Base-by-base conservation (phyloP, 495 filamentous ascomycete species). In the Chaetomidium leptoderma region DNA sequence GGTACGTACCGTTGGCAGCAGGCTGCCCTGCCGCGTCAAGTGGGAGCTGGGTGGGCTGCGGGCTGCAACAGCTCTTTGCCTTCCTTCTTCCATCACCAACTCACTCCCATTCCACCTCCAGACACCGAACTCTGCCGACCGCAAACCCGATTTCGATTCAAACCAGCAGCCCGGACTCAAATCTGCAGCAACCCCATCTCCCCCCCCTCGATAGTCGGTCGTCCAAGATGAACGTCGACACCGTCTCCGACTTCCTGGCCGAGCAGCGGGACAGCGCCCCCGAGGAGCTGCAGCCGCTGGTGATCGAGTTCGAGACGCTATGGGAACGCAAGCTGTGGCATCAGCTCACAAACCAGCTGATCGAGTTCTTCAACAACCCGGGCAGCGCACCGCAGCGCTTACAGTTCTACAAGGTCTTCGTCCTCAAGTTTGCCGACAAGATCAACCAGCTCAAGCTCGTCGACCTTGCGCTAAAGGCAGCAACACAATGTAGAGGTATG, bases 301-400 rank as follows among this genome's bases (percentile, higher is more conserved):
- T 96, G 75, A 83, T 97, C 62, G 86, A 86, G 59, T 96, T 97
- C 61, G 93, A 99, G 82, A 91, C 96, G 71, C 89, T 82, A 72
- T 97, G 93, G 95, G 93, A 99, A 78, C 88, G 93, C 59, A 95
- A 95, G 76, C 82, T 99, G 75, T 99, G 93, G 93, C 95, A 99
- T 75, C 91, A 99, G 74, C 91, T 99, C 48, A 99, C 93, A 33
- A 88, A 93, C 65, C 73, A 84, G 32, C 79, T 97, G 53, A 78
- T 97, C 59, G 84, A 93, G 56, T 97, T 91, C 78, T 98, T 97
- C 80, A 84, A 86, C 59, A 70, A 86, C 69, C 80, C 85, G 49
- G 84, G 86, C 68, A 97, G 91, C 73, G 86, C 82, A 39, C 80
- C 83, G 40, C 90, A 95, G 73, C 85, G 93, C 65, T 82, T 97